phyloP scores from a whole-genome alignment of 306 rosid genomes.

The Lupinus albus region DNA sequence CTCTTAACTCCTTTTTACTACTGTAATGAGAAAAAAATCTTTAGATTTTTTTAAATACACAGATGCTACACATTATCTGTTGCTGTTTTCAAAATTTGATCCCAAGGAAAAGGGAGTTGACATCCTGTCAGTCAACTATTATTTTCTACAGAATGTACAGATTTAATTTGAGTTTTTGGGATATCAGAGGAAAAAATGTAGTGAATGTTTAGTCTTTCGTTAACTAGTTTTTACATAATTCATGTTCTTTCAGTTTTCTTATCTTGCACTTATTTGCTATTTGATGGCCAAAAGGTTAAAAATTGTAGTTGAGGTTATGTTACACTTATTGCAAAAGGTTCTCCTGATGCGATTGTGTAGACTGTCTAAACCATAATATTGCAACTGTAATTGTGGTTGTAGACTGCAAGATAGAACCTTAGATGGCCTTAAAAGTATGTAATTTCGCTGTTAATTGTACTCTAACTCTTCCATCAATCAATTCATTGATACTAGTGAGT shows the following conservation, averaged over 20 bases:
- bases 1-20: slow-evolving; percentile 7
- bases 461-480: too few species aligned
- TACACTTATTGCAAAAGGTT: too few species aligned
- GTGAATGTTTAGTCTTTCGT: background rate
- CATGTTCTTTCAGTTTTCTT: background rate
- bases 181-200: background rate
- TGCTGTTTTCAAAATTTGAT: too few species aligned
- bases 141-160: background rate
- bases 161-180: background rate
- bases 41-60: background rate
- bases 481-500: background rate
- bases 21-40: background rate
- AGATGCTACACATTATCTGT: background rate
- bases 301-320: too few species aligned
- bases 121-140: background rate
- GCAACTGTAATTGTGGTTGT: too few species aligned
- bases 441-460: too few species aligned
- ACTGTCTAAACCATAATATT: too few species aligned
- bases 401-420: too few species aligned
- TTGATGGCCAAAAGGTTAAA: background rate
- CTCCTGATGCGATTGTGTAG: too few species aligned
- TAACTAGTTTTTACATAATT: background rate
- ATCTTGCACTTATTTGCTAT: background rate
- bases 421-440: too few species aligned
- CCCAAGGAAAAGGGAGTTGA: background rate